Conservation (phyloP, 495 filamentous ascomycete species). For the Talaromyces thailandensis region DNA sequence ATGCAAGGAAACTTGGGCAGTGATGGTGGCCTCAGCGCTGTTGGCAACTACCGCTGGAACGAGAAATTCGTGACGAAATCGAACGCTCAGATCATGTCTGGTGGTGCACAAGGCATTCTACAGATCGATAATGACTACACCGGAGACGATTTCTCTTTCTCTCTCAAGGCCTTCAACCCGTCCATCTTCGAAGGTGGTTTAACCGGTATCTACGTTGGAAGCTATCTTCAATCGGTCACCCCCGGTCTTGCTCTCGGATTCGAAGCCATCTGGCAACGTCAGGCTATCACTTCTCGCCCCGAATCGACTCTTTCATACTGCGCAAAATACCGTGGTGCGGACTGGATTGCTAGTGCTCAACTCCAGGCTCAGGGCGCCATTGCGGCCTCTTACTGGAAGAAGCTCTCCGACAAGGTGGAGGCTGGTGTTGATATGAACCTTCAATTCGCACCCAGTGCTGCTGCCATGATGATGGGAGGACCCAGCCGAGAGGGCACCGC, state of each 20-base stretch:
- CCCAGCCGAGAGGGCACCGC: slow-evolving; percentile 77
- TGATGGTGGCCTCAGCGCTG: slow-evolving; percentile 68
- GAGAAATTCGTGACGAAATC: slow-evolving; percentile 70
- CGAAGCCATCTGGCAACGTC: slow-evolving; percentile 88
- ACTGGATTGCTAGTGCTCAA: slow-evolving; percentile 87
- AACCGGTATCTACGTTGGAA: slow-evolving; percentile 90
- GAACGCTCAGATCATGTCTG: slow-evolving; percentile 67
- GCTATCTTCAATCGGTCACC: slow-evolving; percentile 89
- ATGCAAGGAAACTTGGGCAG: slow-evolving; percentile 93
- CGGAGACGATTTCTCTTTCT: slow-evolving; percentile 84
- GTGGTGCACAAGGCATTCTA: slow-evolving; percentile 60
- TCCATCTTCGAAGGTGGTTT: slow-evolving; percentile 82
- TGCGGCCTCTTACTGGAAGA: slow-evolving; percentile 91
- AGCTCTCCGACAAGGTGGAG: slow-evolving; percentile 89
- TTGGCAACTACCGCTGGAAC: slow-evolving; percentile 86
- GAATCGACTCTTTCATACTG: slow-evolving; percentile 81
- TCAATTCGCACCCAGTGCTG: slow-evolving; percentile 56
- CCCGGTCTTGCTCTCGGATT: slow-evolving; percentile 80
- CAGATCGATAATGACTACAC: slow-evolving; percentile 91
- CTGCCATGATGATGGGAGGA: slow-evolving; percentile 60
- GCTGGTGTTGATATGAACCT: slow-evolving; percentile 93
- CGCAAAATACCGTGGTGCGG: slow-evolving; percentile 76
- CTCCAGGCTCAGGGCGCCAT: slow-evolving; percentile 75
- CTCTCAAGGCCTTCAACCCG: slow-evolving; percentile 88
- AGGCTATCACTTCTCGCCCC: slow-evolving; percentile 65